Evolutionary conservation across 805 yeast species (phyloP), one percentile per base, ranked within the genome.

Genomic region (Candida multigemmis): DNA sequence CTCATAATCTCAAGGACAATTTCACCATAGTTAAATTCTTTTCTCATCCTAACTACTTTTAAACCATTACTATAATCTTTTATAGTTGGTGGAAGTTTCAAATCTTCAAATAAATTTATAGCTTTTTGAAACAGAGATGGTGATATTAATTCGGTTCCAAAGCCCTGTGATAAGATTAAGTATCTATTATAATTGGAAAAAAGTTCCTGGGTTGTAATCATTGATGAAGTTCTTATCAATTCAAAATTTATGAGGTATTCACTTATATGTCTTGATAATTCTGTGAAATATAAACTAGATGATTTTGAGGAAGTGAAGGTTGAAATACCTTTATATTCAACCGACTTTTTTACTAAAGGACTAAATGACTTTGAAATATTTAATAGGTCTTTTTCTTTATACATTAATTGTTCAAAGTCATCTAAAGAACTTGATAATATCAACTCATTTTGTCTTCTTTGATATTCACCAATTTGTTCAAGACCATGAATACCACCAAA

Each of bases 191-290:
- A 61, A 12, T 51, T 47, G 8, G 67, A 65, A 44, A 50, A 61
- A n/a, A 54, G 36, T 30, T 61, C 68, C 32, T 56, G 66, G 2
- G 50, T 32, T 4, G 68, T 56, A 14, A 57, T 47, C 56, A 61
- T 60, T 5, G 65, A 48, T 3, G 61, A 50, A 4, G 34, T 26
- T 23, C 40, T 45, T 3, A 53, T 48, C 23, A 61, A 42, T 28
- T 46, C 51, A 23, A 35, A 42, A 20, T 34, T 51, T 5, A 43
- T 42, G 35, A 82, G 56, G 48, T 74, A 86, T 40, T 82, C 94
- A 21, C 84, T 76, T 3, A 89, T 46, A 42, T 84, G 87, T 28
- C 94, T 65, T 0, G 96, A 71, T 11, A 85, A 55, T 41, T 85
- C 95, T 32, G 74, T 72, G 16, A 68, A 53, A 33, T 68, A 71